phyloP scores from a whole-genome alignment of 2,329 filamentous ascomycete species.

The Alternaria sp. region DNA sequence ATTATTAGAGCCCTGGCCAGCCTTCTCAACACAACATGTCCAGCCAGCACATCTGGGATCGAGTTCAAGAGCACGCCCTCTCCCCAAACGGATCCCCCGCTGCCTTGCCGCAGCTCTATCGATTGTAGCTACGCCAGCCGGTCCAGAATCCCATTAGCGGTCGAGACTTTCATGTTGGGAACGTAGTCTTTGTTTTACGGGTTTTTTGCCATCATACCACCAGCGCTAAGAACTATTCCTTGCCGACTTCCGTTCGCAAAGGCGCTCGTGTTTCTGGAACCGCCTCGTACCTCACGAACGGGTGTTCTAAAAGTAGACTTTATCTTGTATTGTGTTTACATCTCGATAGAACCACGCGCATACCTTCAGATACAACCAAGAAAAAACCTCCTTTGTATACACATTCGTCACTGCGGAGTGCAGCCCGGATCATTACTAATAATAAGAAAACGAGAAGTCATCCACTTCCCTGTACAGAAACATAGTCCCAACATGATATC shows the following conservation, averaged over 20 bases:
- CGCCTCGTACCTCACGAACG: not conserved
- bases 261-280: not conserved
- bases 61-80: not conserved
- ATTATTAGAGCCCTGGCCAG: not conserved
- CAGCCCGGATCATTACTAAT: constrained; percentile 7
- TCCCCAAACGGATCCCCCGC: not conserved
- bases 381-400: not conserved
- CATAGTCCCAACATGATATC: not conserved
- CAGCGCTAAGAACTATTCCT: not conserved
- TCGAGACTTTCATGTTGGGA: not conserved
- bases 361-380: not conserved
- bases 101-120: not conserved
- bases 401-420: constrained; percentile 1
- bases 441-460: not conserved
- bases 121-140: not conserved
- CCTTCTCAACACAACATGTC: not conserved
- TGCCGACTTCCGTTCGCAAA: not conserved
- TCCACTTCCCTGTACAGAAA: not conserved
- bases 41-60: not conserved
- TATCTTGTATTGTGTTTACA: not conserved
- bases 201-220: not conserved
- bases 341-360: not conserved
- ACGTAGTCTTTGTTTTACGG: not conserved
- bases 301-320: not conserved
- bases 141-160: not conserved